A percentile compares a stretch with the other conserved stretches of the same genome.
Evolutionary conservation across 257 asterid species (phyloP).

Genomic region (Buddleja alternifolia): DNA sequence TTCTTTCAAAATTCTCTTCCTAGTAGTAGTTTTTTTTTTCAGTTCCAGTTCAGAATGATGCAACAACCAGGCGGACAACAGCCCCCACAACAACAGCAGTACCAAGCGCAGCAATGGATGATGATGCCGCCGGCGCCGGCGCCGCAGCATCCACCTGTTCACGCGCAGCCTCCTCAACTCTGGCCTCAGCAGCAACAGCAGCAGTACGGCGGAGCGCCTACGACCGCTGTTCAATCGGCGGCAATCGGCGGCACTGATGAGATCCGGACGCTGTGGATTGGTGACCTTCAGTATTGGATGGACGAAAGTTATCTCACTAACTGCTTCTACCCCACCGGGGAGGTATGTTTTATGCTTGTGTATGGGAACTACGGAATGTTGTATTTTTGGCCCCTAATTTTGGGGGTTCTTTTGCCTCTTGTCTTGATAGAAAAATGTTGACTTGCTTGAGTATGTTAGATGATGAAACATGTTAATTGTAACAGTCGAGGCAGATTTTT

Average conservation of each 20-base stretch:
- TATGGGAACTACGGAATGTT: neutral
- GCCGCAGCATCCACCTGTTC: too few species aligned
- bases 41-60: slow-evolving; percentile 56
- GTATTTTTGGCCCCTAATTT: too few species aligned
- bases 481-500: too few species aligned
- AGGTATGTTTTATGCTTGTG: slow-evolving; percentile 42
- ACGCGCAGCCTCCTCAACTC: slow-evolving; percentile 42
- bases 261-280: slow-evolving; percentile 87
- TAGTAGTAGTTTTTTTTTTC: too few species aligned
- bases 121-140: slow-evolving; percentile 52
- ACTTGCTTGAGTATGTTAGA: neutral
- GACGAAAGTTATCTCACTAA: slow-evolving; percentile 69
- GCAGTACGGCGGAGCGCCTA: slow-evolving; percentile 48
- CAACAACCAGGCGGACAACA: slow-evolving; percentile 83
- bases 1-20: too few species aligned
- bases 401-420: neutral
- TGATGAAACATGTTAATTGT: too few species aligned
- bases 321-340: slow-evolving; percentile 73
- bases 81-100: slow-evolving; percentile 58
- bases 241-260: slow-evolving; percentile 49
- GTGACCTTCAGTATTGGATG: slow-evolving; percentile 93
- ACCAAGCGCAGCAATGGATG: slow-evolving; percentile 52
- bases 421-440: neutral
- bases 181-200: slow-evolving; percentile 59
- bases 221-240: slow-evolving; percentile 29